These are phyloP conservation scores for Candida tallmaniae DNA, from an alignment of 805 yeast genomes.

Conservation along the genomic window DNA sequence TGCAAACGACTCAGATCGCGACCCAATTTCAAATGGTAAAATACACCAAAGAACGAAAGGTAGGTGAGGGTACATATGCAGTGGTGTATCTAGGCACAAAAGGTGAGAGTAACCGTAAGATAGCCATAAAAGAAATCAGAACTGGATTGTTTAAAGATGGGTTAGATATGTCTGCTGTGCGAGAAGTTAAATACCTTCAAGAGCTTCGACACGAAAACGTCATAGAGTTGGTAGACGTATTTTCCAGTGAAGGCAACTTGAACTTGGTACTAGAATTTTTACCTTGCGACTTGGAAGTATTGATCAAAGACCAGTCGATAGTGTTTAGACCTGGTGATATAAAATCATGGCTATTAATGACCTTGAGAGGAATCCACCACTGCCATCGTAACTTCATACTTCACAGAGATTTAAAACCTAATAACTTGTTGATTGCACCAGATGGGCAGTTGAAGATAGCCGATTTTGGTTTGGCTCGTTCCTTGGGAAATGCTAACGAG, in stretches of 20 bases:
- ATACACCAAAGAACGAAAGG: slow-evolving; percentile 65
- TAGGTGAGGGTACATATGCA: slow-evolving; percentile 99
- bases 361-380: slow-evolving; percentile 89
- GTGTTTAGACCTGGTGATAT: slow-evolving; percentile 83
- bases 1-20: too few species aligned
- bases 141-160: slow-evolving; percentile 95
- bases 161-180: slow-evolving; percentile 92
- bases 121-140: slow-evolving; percentile 95
- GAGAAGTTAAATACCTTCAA: slow-evolving; percentile 86
- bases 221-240: slow-evolving; percentile 86
- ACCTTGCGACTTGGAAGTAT: slow-evolving; percentile 81
- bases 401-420: slow-evolving; percentile 93
- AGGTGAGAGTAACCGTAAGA: slow-evolving; percentile 46
- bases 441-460: slow-evolving; percentile 88
- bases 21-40: too few species aligned
- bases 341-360: slow-evolving; percentile 93
- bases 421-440: slow-evolving; percentile 81
- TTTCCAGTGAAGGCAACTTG: slow-evolving; percentile 52
- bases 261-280: slow-evolving; percentile 90
- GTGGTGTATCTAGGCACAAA: slow-evolving; percentile 86
- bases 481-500: slow-evolving; percentile 69
- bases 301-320: slow-evolving; percentile 73
- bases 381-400: slow-evolving; percentile 88
- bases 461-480: slow-evolving; percentile 94
- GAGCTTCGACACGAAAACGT: slow-evolving; percentile 71